These are phyloP conservation scores for Russula dissimulans DNA, from an alignment of 768 basidiomycete species.

Conservation along the genomic window DNA sequence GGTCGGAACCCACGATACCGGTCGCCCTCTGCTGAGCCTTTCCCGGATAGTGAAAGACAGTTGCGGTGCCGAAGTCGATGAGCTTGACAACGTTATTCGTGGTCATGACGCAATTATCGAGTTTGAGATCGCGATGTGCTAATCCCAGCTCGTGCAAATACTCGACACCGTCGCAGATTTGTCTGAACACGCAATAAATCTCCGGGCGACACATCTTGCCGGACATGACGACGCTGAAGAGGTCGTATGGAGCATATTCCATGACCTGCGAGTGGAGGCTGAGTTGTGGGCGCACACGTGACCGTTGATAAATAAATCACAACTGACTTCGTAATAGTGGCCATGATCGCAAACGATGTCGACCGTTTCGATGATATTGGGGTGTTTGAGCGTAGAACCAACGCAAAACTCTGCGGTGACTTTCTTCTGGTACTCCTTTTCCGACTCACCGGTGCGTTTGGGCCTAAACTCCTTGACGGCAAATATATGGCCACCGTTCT, in stretches of 20 bases:
- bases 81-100: conserved; percentile 89
- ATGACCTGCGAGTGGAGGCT: conserved; percentile 58
- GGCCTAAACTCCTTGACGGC: conserved; percentile 98
- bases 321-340: conserved; percentile 91
- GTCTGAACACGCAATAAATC: conserved; percentile 98
- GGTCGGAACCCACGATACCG: conserved; percentile 94
- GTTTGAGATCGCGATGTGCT: conserved; percentile 96
- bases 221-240: conserved; percentile 99
- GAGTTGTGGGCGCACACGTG: conserved; percentile 3
- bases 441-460: conserved; percentile 76
- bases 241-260: conserved; percentile 98
- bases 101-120: conserved; percentile 99
- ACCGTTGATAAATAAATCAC: not conserved
- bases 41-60: conserved; percentile 97
- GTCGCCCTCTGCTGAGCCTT: conserved; percentile 69
- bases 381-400: conserved; percentile 86
- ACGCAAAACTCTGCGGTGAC: conserved; percentile 99
- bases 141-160: conserved; percentile 97
- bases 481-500: conserved; percentile 77
- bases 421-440: conserved; percentile 99
- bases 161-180: conserved; percentile 96
- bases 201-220: conserved; percentile 97
- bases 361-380: conserved; percentile 95
- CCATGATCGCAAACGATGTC: conserved; percentile 98
- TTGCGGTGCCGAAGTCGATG: conserved; percentile 99